These are phyloP conservation scores for Eudorina sp. DNA, from an alignment of 139 green algal genomes.

Conservation along the genomic window DNA sequence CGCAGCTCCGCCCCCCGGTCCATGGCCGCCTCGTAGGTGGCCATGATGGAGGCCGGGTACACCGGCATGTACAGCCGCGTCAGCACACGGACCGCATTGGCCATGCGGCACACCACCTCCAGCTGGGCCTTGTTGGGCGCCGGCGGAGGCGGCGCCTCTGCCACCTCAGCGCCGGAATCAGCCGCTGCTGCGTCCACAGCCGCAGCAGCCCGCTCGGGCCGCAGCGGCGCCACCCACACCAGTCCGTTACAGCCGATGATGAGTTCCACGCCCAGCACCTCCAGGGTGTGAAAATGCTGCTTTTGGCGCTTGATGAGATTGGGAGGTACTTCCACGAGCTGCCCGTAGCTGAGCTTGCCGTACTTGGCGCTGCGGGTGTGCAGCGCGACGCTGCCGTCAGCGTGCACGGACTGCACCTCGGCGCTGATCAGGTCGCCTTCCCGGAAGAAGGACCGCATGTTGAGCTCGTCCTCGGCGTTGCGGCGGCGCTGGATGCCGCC, in stretches of 20 bases:
- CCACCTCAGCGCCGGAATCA: background rate
- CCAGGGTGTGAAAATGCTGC: slow-evolving; percentile 84
- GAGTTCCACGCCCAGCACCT: slow-evolving; percentile 74
- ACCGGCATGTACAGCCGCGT: slow-evolving; percentile 76
- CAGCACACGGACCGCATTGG: slow-evolving; percentile 74
- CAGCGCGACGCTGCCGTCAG: slow-evolving; percentile 82
- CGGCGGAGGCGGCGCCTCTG: background rate
- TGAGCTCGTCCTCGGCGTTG: slow-evolving; percentile 92
- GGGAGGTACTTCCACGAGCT: slow-evolving; percentile 78
- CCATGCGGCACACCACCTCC: slow-evolving; percentile 67
- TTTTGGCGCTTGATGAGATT: slow-evolving; percentile 88
- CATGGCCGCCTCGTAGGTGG: slow-evolving; percentile 63
- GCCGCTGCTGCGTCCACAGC: background rate
- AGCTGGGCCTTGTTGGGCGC: slow-evolving; percentile 57
- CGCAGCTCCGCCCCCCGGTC: slow-evolving; percentile 49
- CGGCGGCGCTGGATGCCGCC: slow-evolving; percentile 84
- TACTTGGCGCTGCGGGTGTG: slow-evolving; percentile 92
- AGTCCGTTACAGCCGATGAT: slow-evolving; percentile 90
- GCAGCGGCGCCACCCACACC: slow-evolving; percentile 81
- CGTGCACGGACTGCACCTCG: slow-evolving; percentile 87
- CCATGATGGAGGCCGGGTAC: slow-evolving; percentile 68
- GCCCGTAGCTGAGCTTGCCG: slow-evolving; percentile 80
- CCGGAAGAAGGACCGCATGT: slow-evolving; percentile 87
- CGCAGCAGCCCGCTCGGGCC: background rate
- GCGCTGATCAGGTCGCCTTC: slow-evolving; percentile 91